Conservation (phyloP, 192 early-diverging fungal genomes). For the Rhizoclosmatium sp. region DNA sequence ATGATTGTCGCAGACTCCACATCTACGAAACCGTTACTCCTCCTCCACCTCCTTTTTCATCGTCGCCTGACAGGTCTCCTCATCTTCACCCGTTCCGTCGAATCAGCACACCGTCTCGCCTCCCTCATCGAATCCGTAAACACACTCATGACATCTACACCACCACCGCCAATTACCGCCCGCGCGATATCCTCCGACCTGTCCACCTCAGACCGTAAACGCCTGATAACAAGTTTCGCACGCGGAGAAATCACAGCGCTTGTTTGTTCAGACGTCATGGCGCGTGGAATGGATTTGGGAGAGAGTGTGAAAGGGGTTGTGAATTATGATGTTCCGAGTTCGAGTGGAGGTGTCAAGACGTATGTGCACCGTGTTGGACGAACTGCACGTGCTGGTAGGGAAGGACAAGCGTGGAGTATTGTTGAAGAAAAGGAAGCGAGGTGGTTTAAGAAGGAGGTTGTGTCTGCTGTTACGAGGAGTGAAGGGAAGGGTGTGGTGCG, state of each 20-base stretch:
- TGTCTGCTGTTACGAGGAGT: constrained; percentile 16
- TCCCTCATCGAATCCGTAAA: constrained; percentile 40
- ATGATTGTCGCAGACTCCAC: constrained; percentile 69
- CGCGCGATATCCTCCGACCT: constrained; percentile 50
- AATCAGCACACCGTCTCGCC: constrained; percentile 84
- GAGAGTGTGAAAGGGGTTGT: constrained; percentile 76
- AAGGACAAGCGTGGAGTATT: constrained; percentile 63
- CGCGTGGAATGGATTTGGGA: constrained; percentile 92
- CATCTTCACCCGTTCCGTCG: constrained; percentile 88
- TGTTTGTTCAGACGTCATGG: constrained; percentile 89
- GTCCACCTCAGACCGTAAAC: constrained; percentile 27
- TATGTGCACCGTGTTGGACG: constrained; percentile 97
- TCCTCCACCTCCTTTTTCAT: constrained; percentile 82
- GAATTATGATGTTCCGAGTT: constrained; percentile 89
- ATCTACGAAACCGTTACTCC: constrained; percentile 82
- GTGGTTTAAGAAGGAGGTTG: constrained; percentile 52
- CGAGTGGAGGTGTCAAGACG: constrained; percentile 69
- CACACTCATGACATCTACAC: constrained; percentile 16
- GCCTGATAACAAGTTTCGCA: constrained; percentile 40
- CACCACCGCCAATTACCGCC: constrained; percentile 2
- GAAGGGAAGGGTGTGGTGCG: constrained; percentile 11
- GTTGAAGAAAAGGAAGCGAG: constrained; percentile 48
- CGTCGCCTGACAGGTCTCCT: constrained; percentile 68
- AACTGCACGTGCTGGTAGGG: constrained; percentile 88
- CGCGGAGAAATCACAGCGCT: constrained; percentile 47